Percentiles rank a stretch among this genome's conserved stretches.
These are phyloP conservation scores for Anethum foeniculum DNA, from an alignment of 140 eudicot genomes.

Conservation along the genomic window DNA sequence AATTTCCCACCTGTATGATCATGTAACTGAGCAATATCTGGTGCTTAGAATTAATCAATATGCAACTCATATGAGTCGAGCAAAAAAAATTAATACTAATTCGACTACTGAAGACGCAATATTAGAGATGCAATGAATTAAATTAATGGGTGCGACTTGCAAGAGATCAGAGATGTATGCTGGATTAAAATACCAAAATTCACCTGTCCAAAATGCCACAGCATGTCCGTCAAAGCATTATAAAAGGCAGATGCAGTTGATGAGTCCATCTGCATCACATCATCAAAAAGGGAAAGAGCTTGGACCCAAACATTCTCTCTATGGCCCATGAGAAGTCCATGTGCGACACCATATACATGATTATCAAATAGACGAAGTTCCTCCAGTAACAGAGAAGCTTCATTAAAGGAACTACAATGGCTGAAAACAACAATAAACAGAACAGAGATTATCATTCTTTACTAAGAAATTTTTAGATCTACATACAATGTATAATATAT, in stretches of 20 bases:
- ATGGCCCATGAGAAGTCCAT: conserved; percentile 79
- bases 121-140: neutral
- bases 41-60: neutral
- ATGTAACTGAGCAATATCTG: neutral
- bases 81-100: neutral
- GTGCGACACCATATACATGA: conserved; percentile 94
- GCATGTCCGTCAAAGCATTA: conserved; percentile 94
- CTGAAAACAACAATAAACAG: conserved; percentile 38
- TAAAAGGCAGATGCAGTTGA: conserved; percentile 95
- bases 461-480: too few relatives aligned
- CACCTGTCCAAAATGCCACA: conserved; percentile 99
- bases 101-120: neutral
- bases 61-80: neutral
- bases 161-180: neutral
- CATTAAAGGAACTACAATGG: conserved; percentile 83
- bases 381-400: conserved; percentile 81
- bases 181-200: neutral
- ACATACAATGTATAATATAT: neutral
- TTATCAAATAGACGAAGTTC: conserved; percentile 82
- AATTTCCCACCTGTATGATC: neutral
- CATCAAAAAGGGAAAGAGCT: conserved; percentile 84
- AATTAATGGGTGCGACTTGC: neutral
- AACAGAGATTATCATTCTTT: neutral
- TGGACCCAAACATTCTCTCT: conserved; percentile 73
- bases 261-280: conserved; percentile 90